Evolutionary conservation across 192 early-diverging fungal genomes (phyloP), one percentile per base, ranked within the genome.

Genomic region (Gonapodya prolifera): DNA sequence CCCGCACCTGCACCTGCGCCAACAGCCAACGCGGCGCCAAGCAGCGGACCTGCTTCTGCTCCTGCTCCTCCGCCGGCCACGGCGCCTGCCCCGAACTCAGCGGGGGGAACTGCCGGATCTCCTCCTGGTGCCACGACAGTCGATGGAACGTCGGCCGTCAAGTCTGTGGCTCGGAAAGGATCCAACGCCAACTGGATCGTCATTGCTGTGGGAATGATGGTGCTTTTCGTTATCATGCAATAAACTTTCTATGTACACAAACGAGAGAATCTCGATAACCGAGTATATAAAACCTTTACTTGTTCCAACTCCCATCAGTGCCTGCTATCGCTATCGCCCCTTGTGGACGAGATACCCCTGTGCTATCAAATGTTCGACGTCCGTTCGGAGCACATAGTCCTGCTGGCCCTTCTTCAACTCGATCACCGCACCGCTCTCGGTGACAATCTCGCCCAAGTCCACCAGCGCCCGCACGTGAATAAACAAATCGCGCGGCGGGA

Each of bases 401-500:
- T 97, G 95, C 17, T 90, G 92, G 70, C 92, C 91, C 33, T 88
- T 88, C 35, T 87, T 88, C 34, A 99, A 82, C 75, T 88, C 87
- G 36, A 96, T 33, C 16, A 30, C 86, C 0, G 89, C 83, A 0
- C 97, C 96, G 78, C 85, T 91, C 75, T 98, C 95, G 0, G 94
- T 94, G 73, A 92, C 87, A 36, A 97, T 90, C 82, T 97, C 94
- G 45, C 97, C 97, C 79, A 90, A 91, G 75, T 98, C 95, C 75
- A 86, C 88, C 69, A 94, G 35, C 0, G 98, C 97, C 0, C 96
- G 82, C 32, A 99, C 92, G 77, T 94, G 93, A n/a, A 96, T 91
- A 83, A 93, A 96, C 78, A 96, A 79, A 79, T 99, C 96, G 78
- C 88, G 87, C 2, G 97, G 97, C 34, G 97, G 97, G 0, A 90